Evolutionary conservation across 2,329 filamentous ascomycete species (phyloP), one percentile per base, ranked within the genome.

Genomic region (Calonectria ilicicola): DNA sequence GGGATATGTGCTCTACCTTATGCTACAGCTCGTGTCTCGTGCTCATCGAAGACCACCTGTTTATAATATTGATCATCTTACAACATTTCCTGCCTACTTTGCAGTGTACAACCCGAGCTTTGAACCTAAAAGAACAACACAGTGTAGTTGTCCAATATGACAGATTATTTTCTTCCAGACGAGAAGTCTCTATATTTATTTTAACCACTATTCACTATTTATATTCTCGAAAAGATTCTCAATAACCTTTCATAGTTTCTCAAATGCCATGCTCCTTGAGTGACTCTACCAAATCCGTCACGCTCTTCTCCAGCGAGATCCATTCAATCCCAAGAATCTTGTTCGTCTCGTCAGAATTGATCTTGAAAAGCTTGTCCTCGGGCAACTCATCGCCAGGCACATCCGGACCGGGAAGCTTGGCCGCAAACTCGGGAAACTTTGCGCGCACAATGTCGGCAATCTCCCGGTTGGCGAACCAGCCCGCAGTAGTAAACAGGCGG

Each of bases 241-340:
- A 35, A 17, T 46, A 2, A 17, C 17, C 27, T 21, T 58, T 10
- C n/a, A 8, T 35, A 2, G 10, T 5, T 63, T 74, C 63, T 74
- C 63, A 83, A 32, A 80, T 77, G 0, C 78, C 80, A 63, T 86
- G 80, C n/a, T 79, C 80, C 82, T 93, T 88, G 78, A 95, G 82
- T 38, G 89, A 92, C 83, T 90, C 90, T 21, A 94, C 87, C 8
- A 91, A 88, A 79, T 95, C 93, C 7, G 88, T 85, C 32, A 93
- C 86, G 32, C 86, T 89, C 83, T 92, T 86, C 82, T 94, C 92
- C 40, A 94, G 78, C 5, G 84, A 81, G 74, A 85, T 90, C 86
- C 90, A 94, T 72, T 93, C 83, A 62, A 94, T 87, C 0, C 91
- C 91, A 71, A 95, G 81, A 58, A 92, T 76, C 78, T 91, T 87